Evolutionary conservation across 306 rosid species (phyloP).

Genomic region (Dryas octopetala): DNA sequence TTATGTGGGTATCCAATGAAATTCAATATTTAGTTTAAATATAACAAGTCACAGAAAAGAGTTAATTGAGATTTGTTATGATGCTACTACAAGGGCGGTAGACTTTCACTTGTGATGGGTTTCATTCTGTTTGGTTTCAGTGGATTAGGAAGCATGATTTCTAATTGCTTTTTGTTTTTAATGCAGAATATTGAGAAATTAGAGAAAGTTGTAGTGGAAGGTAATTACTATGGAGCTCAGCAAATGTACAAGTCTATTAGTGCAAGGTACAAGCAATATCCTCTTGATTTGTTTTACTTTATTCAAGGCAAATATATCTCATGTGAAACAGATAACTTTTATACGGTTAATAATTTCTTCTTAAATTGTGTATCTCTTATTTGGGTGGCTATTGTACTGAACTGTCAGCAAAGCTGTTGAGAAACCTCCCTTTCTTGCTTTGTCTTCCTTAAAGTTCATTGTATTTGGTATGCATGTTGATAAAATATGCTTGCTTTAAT

Average conservation of each 20-base stretch:
- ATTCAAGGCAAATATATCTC: background rate
- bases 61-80: background rate
- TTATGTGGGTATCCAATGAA: background rate
- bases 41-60: background rate
- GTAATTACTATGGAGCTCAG: constrained; percentile 90
- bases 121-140: background rate
- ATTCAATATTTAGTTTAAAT: background rate
- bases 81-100: background rate
- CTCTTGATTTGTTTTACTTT: background rate
- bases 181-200: constrained; percentile 83
- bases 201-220: constrained; percentile 65
- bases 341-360: no score
- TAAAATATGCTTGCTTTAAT: constrained; percentile 29
- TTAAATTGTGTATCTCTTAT: background rate
- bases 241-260: constrained; percentile 92
- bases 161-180: constrained; percentile 10
- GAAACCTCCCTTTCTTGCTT: background rate
- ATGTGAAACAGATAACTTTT: background rate
- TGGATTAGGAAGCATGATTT: background rate
- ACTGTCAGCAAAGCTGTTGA: background rate
- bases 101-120: background rate
- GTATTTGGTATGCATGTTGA: constrained; percentile 27
- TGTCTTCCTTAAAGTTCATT: background rate
- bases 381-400: background rate
- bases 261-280: constrained; percentile 58